phyloP scores from a whole-genome alignment of 1,139 yeast species.

The Magnusiomyces tetraspermus region DNA sequence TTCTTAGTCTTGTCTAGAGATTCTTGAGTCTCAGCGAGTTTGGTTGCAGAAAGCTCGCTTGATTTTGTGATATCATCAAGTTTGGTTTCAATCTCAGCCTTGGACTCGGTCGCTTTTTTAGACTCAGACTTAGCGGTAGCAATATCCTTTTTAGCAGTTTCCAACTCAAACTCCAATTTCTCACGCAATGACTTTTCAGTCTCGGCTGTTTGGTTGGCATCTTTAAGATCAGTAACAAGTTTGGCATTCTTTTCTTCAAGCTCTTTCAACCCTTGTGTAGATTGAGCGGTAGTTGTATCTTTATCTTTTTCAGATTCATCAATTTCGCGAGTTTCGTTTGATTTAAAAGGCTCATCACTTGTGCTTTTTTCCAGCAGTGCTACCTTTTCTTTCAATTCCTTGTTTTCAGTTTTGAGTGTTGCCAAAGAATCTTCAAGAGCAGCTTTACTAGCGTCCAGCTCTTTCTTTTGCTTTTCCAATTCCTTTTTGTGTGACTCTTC shows the following conservation, averaged over 20 bases:
- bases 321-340: conserved; percentile 2
- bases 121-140: background rate
- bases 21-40: background rate
- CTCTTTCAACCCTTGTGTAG: background rate
- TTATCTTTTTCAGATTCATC: no score
- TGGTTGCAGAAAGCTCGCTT: background rate
- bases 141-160: conserved; percentile 10
- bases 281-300: no score
- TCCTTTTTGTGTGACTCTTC: conserved; percentile 8
- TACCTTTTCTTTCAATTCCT: conserved; percentile 10
- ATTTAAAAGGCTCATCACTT: background rate
- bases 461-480: conserved; percentile 13
- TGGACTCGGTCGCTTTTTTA: background rate
- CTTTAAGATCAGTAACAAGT: conserved; percentile 3
- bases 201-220: background rate
- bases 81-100: background rate
- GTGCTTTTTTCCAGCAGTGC: conserved; percentile 9
- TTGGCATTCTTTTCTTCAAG: background rate
- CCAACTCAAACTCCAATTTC: conserved; percentile 10
- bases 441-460: conserved; percentile 5
- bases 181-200: conserved; percentile 3
- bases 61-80: background rate
- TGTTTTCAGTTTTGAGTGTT: conserved; percentile 3
- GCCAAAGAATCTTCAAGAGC: background rate
- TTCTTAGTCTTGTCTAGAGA: background rate